Conservation (phyloP, 345 rosid species). For the Hibiscus mutabilis region DNA sequence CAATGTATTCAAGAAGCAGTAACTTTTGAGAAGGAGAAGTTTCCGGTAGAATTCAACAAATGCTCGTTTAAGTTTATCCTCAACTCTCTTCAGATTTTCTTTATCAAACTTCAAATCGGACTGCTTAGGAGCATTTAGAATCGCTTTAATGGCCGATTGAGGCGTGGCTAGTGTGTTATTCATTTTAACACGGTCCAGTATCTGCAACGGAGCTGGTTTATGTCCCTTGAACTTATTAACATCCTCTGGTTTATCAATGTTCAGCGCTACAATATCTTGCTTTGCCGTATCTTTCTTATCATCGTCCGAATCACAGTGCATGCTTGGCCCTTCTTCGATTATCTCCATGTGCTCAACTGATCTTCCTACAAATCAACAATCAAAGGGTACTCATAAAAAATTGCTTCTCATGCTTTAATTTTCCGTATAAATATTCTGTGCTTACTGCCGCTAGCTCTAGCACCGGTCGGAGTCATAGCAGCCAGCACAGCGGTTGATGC, state of each 20-base stretch:
- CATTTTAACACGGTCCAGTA: not conserved
- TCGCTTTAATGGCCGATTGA: not conserved
- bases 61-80: not conserved
- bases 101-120: not conserved
- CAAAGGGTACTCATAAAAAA: not conserved
- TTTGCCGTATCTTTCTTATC: slow-evolving; percentile 5
- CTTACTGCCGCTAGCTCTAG: not conserved
- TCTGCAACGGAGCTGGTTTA: not conserved
- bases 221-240: not conserved
- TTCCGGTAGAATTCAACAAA: not conserved
- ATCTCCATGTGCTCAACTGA: slow-evolving; percentile 37
- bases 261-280: not conserved
- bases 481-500: not conserved
- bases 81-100: not conserved
- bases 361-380: slow-evolving; percentile 30
- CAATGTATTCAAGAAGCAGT: not conserved
- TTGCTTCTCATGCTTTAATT: not conserved
- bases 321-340: slow-evolving; percentile 7
- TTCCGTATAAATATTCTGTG: not conserved
- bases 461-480: not conserved
- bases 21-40: not conserved
- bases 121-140: not conserved
- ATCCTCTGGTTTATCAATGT: not conserved
- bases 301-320: slow-evolving; percentile 32
- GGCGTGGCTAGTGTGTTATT: not conserved